Evolutionary conservation across 2,329 filamentous ascomycete genomes (phyloP).

Genomic region (Fonsecaea multimorphosa): DNA sequence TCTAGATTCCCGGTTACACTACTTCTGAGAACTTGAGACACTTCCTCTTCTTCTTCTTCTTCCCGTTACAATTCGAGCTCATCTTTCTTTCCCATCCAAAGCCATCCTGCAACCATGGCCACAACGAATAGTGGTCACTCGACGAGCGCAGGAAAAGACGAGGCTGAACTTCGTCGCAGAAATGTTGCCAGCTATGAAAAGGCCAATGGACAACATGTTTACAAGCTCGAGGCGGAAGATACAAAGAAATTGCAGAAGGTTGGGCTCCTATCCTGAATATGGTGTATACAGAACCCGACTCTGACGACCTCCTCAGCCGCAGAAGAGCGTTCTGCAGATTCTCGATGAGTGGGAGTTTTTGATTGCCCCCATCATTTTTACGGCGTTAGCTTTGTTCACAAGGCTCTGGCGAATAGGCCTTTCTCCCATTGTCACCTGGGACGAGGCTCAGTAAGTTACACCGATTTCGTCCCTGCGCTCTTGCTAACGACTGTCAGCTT

Average conservation of each 20-base stretch:
- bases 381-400: constrained; percentile 68
- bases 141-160: constrained; percentile 43
- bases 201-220: constrained; percentile 38
- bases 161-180: constrained; percentile 50
- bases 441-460: constrained; percentile 71
- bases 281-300: neutral
- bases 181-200: constrained; percentile 48
- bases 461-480: neutral
- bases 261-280: constrained; percentile 24
- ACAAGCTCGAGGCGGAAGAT: constrained; percentile 42
- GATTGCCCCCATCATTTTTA: constrained; percentile 69
- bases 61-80: neutral
- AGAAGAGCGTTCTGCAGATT: constrained; percentile 45
- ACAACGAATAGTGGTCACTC: constrained; percentile 26
- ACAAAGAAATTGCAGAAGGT: constrained; percentile 49
- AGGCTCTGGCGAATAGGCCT: constrained; percentile 71
- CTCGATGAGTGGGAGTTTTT: constrained; percentile 67
- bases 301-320: constrained; percentile 39
- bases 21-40: constrained; percentile 13
- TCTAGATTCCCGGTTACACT: constrained; percentile 22
- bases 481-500: constrained; percentile 45
- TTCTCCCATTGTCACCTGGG: constrained; percentile 76
- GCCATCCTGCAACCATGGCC: constrained; percentile 26
- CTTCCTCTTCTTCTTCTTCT: constrained; percentile 12
- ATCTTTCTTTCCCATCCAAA: constrained; percentile 1